These are phyloP conservation scores for Cyclotella atomus DNA, from an alignment of 108 stramenopile genomes.

Conservation along the genomic window DNA sequence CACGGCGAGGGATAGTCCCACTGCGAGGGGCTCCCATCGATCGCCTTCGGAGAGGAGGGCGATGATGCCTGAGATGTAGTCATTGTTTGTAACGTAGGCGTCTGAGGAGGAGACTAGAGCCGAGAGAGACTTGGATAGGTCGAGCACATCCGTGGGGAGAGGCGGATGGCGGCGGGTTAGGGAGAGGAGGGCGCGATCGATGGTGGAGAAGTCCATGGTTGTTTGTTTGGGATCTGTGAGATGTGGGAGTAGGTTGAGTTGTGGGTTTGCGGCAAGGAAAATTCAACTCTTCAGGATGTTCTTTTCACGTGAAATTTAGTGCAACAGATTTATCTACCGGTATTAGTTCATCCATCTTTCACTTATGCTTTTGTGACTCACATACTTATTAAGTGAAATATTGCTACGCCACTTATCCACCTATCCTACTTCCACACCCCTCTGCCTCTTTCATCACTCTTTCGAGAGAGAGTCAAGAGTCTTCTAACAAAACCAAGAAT, in stretches of 20 bases:
- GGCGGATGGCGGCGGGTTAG: constrained; percentile 75
- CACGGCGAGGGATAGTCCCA: constrained; percentile 72
- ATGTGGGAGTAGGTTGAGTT: no score
- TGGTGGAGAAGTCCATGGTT: constrained; percentile 83
- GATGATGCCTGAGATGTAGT: constrained; percentile 20
- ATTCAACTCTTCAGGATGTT: background rate
- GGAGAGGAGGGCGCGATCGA: constrained; percentile 68
- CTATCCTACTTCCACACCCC: background rate
- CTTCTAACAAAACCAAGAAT: no score
- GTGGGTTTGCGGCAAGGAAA: no score
- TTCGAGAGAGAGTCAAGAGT: background rate
- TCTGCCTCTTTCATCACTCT: background rate
- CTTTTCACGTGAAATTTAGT: no score
- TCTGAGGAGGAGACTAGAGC: background rate
- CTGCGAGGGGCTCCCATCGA: constrained; percentile 87
- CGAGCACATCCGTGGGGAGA: constrained; percentile 59
- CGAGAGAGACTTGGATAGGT: constrained; percentile 42
- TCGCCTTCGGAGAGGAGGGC: constrained; percentile 14
- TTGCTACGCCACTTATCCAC: background rate
- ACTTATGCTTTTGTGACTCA: no score
- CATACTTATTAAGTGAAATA: background rate
- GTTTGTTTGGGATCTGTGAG: background rate
- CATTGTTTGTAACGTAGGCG: background rate
- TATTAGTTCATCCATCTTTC: no score
- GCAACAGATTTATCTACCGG: no score